phyloP scores from a whole-genome alignment of 257 asterid genomes.

The Scutellaria minor region DNA sequence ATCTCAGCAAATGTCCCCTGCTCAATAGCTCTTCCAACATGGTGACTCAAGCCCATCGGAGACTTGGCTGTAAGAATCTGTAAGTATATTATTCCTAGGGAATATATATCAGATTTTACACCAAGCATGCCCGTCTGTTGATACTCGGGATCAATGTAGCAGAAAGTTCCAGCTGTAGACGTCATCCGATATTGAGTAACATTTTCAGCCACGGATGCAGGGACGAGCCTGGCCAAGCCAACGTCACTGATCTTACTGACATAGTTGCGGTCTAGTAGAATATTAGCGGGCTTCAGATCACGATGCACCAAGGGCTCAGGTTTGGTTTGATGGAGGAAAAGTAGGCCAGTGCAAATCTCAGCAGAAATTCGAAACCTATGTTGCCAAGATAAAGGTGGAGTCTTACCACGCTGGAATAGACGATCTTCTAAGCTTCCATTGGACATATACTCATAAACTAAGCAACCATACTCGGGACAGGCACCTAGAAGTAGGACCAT shows the following conservation, averaged over 20 bases:
- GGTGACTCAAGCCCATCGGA: slow-evolving; percentile 88
- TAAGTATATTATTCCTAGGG: slow-evolving; percentile 79
- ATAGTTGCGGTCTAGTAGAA: slow-evolving; percentile 78
- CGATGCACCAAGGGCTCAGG: slow-evolving; percentile 96
- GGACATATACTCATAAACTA: slow-evolving; percentile 87
- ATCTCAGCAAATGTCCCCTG: slow-evolving; percentile 60
- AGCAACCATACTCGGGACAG: slow-evolving; percentile 95
- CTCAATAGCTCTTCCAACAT: slow-evolving; percentile 77
- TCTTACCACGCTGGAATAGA: slow-evolving; percentile 62
- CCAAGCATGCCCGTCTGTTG: slow-evolving; percentile 99
- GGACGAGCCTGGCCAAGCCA: slow-evolving; percentile 94
- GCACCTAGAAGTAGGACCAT: slow-evolving; percentile 98
- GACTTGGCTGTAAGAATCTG: slow-evolving; percentile 79
- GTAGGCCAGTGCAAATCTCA: slow-evolving; percentile 83
- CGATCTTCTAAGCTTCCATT: slow-evolving; percentile 94
- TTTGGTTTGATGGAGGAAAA: slow-evolving; percentile 90
- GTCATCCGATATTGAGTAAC: slow-evolving; percentile 94
- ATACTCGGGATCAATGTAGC: slow-evolving; percentile 96
- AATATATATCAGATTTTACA: slow-evolving; percentile 86
- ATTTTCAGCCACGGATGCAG: slow-evolving; percentile 77
- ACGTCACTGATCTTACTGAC: slow-evolving; percentile 92
- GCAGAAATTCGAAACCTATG: slow-evolving; percentile 82
- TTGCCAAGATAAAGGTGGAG: slow-evolving; percentile 83
- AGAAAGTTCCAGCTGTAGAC: slow-evolving; percentile 93
- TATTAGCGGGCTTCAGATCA: slow-evolving; percentile 87